A percentile compares a stretch with the other conserved stretches of the same genome.
These are phyloP conservation scores for Tetrahymena borealis DNA, from an alignment of 73 alveolate genomes.

Conservation along the genomic window DNA sequence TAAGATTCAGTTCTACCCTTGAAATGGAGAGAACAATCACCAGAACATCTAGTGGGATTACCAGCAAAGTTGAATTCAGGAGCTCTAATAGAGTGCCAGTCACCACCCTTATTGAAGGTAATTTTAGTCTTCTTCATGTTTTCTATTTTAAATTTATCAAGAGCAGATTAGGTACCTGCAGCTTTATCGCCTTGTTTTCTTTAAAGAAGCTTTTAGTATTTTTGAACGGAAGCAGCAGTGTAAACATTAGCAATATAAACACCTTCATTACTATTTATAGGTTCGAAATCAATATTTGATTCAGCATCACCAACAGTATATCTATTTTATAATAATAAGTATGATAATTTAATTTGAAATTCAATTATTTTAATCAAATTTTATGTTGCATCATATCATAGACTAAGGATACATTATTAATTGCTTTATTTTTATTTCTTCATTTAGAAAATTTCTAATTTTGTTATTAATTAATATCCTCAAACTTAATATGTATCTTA, in stretches of 20 bases:
- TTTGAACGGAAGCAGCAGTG: not conserved
- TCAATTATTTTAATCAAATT: not conserved
- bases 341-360: not conserved
- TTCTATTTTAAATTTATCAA: not conserved
- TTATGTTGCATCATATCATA: not conserved
- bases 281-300: constrained; percentile 41
- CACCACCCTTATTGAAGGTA: constrained; percentile 78
- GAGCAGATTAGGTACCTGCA: not conserved
- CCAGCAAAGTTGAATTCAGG: constrained; percentile 55
- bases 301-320: not conserved
- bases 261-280: constrained; percentile 37
- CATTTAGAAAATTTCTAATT: not conserved
- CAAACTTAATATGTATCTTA: no score
- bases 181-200: not conserved
- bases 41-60: constrained; percentile 49
- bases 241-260: constrained; percentile 43
- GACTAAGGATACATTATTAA: not conserved
- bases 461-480: no score
- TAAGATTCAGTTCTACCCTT: constrained; percentile 60
- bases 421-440: not conserved
- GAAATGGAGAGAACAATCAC: constrained; percentile 68
- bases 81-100: constrained; percentile 68
- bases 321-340: not conserved
- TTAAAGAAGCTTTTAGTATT: not conserved
- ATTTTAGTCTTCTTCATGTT: constrained; percentile 45